phyloP scores from a whole-genome alignment of 1,284 basidiomycete genomes.

The Volvariella surrecta region DNA sequence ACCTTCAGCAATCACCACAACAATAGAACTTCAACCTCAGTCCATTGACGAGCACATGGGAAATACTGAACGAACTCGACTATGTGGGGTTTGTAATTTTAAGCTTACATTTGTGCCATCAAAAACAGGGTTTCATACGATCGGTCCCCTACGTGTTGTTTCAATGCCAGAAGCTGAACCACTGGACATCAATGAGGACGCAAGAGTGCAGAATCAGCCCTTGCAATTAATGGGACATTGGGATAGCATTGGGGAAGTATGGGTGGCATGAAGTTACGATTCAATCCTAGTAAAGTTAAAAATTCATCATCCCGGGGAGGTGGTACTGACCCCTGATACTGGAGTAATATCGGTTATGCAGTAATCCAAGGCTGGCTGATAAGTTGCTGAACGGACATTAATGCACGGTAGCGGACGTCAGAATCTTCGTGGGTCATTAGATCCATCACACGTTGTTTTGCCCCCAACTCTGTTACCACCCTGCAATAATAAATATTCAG shows the following conservation, averaged over 20 bases:
- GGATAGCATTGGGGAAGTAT: conserved; percentile 59
- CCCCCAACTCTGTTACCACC: conserved; percentile 75
- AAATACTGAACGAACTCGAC: conserved; percentile 22
- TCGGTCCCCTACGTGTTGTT: conserved; percentile 59
- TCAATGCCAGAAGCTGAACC: conserved; percentile 21
- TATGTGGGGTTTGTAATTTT: conserved; percentile 42
- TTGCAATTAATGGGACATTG: conserved; percentile 50
- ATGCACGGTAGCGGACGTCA: conserved; percentile 87
- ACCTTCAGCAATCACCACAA: conserved; percentile 26
- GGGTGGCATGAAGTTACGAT: conserved; percentile 30
- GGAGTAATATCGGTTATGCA: conserved; percentile 16
- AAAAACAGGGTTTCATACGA: conserved; percentile 43
- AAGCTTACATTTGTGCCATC: conserved; percentile 50
- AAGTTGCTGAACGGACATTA: conserved; percentile 77
- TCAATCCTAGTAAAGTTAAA: background rate
- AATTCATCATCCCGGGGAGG: no score
- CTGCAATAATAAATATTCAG: conserved; percentile 35
- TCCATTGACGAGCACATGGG: conserved; percentile 17
- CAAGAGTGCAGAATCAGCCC: conserved; percentile 16
- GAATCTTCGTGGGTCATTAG: conserved; percentile 85
- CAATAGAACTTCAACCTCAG: conserved; percentile 30
- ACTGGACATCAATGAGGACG: no score
- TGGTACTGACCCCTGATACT: no score
- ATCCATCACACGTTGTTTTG: conserved; percentile 89
- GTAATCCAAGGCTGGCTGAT: conserved; percentile 73